These are phyloP conservation scores for Bruguiera sexangula DNA, from an alignment of 345 rosid species.

Conservation along the genomic window DNA sequence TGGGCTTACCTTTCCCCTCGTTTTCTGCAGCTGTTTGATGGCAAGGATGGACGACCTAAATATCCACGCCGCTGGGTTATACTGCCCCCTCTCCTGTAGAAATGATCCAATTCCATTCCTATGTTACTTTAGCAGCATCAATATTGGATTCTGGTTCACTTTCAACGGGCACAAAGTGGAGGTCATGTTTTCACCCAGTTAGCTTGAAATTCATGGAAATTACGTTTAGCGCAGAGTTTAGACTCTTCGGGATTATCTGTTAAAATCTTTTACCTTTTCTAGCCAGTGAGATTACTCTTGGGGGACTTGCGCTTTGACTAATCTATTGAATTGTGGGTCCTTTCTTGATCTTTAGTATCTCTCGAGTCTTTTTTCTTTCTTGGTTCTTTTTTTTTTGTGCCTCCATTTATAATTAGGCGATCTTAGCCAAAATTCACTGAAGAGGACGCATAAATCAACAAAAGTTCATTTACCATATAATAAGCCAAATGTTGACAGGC, in stretches of 20 bases:
- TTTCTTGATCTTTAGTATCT: neutral
- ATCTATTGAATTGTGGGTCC: neutral
- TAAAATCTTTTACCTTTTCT: neutral
- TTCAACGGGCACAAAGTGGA: slow-evolving; percentile 11
- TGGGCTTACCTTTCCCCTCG: slow-evolving; percentile 1
- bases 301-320: neutral
- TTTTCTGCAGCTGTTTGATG: slow-evolving; percentile 76
- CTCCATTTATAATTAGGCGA: neutral
- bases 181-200: neutral
- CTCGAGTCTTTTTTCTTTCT: too few relatives aligned
- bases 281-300: neutral
- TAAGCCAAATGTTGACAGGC: too few relatives aligned
- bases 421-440: neutral
- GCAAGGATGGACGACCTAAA: slow-evolving; percentile 83
- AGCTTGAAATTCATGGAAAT: slow-evolving; percentile 5
- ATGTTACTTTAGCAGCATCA: neutral
- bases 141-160: slow-evolving; percentile 11
- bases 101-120: neutral
- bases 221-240: slow-evolving; percentile 14
- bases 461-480: too few relatives aligned
- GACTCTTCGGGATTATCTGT: neutral
- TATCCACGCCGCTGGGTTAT: slow-evolving; percentile 95
- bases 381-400: neutral
- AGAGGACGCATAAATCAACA: too few relatives aligned
- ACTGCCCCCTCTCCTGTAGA: slow-evolving; percentile 85